Evolutionary conservation across 1,284 basidiomycete species (phyloP).

Genomic region (Fomitopsis schrenkii): DNA sequence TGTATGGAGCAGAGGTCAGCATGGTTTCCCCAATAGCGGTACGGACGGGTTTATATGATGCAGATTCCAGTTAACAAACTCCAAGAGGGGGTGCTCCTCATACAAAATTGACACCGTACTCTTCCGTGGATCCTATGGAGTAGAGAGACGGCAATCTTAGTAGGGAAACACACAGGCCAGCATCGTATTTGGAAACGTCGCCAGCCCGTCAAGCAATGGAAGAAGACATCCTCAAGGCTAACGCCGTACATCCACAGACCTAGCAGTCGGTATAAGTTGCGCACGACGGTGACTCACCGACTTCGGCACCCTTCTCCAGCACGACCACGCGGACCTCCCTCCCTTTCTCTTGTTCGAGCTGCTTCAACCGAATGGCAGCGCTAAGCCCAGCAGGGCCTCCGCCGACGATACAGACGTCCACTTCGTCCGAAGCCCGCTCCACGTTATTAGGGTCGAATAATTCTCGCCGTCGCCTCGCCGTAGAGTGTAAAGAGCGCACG

Average conservation of each 20-base stretch:
- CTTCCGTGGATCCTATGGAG: no score
- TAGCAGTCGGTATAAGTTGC: not conserved
- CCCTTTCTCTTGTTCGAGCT: constrained; percentile 80
- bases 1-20: constrained; percentile 26
- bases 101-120: no score
- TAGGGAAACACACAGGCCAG: no score
- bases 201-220: no score
- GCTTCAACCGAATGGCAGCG: constrained; percentile 96
- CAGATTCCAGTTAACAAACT: no score
- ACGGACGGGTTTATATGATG: not conserved
- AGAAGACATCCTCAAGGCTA: no score
- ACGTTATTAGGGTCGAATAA: constrained; percentile 47
- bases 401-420: constrained; percentile 97
- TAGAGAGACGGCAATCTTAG: no score
- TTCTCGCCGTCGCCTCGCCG: constrained; percentile 29
- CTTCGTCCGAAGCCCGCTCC: constrained; percentile 82
- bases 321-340: constrained; percentile 90
- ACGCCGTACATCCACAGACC: not conserved
- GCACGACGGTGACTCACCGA: constrained; percentile 55
- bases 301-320: constrained; percentile 92
- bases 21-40: not conserved
- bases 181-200: no score
- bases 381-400: constrained; percentile 93
- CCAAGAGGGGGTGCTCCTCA: no score
- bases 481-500: constrained; percentile 25